Percentiles rank a stretch among this genome's conserved stretches.
These are phyloP conservation scores for Zygnema cylindricum DNA, from an alignment of 139 green algal species.

Conservation along the genomic window DNA sequence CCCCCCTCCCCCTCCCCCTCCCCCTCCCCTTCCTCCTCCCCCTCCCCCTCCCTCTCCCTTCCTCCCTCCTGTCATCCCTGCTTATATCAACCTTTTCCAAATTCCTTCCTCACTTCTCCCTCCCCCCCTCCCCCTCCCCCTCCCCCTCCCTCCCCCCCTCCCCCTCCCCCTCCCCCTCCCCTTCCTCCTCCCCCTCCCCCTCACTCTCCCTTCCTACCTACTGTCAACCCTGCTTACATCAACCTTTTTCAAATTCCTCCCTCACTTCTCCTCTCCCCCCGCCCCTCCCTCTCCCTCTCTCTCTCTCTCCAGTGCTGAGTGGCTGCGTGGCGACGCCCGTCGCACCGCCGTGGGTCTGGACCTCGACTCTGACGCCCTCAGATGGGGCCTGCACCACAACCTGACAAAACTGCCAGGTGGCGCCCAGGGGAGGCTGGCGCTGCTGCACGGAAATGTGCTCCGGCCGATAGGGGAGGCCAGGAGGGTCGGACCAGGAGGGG, in stretches of 20 bases:
- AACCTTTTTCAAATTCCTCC: too few species aligned
- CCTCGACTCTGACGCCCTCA: constrained; percentile 47
- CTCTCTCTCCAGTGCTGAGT: constrained; percentile 44
- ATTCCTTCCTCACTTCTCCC: too few species aligned
- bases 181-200: too few species aligned
- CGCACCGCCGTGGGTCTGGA: constrained; percentile 50
- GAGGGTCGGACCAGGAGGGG: neutral
- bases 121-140: neutral
- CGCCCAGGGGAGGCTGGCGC: neutral
- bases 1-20: too few species aligned
- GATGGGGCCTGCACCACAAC: constrained; percentile 41
- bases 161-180: constrained; percentile 1
- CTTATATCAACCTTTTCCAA: too few species aligned
- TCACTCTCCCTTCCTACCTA: too few species aligned
- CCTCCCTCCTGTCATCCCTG: too few species aligned
- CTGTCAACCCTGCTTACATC: too few species aligned
- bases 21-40: too few species aligned
- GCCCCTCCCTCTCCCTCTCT: constrained; percentile 4
- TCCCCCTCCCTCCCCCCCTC: neutral
- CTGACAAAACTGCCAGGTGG: constrained; percentile 14
- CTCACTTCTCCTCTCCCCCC: neutral
- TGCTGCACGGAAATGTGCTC: constrained; percentile 54
- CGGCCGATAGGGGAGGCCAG: constrained; percentile 9
- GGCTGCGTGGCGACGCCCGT: constrained; percentile 44
- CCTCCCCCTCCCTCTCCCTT: too few species aligned